Conservation (phyloP, 164 flowering plant genomes). For the Stephania yunnanensis region DNA sequence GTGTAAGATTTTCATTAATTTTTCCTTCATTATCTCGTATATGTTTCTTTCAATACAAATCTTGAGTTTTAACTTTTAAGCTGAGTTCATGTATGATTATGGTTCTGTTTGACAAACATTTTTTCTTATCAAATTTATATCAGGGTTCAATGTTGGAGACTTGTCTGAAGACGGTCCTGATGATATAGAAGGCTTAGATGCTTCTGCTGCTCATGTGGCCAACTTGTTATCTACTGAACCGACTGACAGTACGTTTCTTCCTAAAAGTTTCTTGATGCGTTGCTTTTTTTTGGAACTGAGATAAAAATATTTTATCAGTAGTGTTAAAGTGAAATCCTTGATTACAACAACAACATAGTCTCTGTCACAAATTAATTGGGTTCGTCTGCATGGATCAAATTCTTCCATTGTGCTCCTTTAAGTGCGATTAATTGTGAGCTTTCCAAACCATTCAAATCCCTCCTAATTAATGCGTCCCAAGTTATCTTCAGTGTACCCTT, state of each 20-base stretch:
- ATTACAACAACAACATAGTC: too few relatives aligned
- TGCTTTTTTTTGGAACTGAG: not conserved
- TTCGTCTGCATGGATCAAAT: too few relatives aligned
- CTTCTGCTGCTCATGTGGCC: slow-evolving; percentile 93
- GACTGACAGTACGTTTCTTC: slow-evolving; percentile 52
- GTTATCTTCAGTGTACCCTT: too few relatives aligned
- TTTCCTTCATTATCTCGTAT: not conserved
- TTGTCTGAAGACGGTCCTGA: slow-evolving; percentile 82
- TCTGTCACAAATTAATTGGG: too few relatives aligned
- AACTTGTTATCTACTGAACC: slow-evolving; percentile 90
- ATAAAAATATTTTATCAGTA: not conserved
- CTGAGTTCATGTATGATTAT: not conserved
- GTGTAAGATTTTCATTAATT: slow-evolving; percentile 36
- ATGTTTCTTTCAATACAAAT: not conserved
- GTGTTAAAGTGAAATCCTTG: not conserved
- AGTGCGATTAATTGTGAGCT: too few relatives aligned
- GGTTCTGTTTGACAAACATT: not conserved
- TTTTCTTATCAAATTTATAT: not conserved
- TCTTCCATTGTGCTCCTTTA: too few relatives aligned
- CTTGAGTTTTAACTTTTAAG: not conserved
- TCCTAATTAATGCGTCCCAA: too few relatives aligned
- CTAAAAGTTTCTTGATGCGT: not conserved
- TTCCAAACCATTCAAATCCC: too few relatives aligned
- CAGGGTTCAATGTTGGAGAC: slow-evolving; percentile 91
- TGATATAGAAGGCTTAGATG: slow-evolving; percentile 90